These are phyloP conservation scores for Clarireedia sp. DNA, from an alignment of 2,329 filamentous ascomycete genomes.

Conservation along the genomic window DNA sequence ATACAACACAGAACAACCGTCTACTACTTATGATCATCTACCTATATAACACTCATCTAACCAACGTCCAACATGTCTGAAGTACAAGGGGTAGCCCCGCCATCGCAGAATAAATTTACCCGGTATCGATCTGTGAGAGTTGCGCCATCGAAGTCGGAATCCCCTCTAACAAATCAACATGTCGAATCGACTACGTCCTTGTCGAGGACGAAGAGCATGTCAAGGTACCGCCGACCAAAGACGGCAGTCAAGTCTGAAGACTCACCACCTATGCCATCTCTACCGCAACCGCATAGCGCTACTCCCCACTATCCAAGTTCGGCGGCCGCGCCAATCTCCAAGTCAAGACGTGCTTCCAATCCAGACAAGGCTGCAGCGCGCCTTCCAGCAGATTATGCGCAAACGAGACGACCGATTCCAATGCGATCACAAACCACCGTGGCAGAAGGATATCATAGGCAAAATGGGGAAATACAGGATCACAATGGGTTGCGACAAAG, in stretches of 20 bases:
- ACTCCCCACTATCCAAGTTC: background rate
- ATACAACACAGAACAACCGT: conserved; percentile 2
- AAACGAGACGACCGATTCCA: conserved; percentile 7
- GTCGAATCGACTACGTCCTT: conserved; percentile 6
- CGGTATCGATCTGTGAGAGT: conserved; percentile 51
- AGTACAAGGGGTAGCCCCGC: conserved; percentile 12
- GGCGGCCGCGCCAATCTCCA: background rate
- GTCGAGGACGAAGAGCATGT: conserved; percentile 30
- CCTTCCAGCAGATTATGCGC: conserved; percentile 4
- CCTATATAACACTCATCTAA: background rate
- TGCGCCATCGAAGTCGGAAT: conserved; percentile 22
- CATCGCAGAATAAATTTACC: conserved; percentile 39
- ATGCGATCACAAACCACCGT: conserved; percentile 4
- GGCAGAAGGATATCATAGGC: background rate
- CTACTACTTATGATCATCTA: conserved; percentile 5
- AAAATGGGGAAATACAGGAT: conserved; percentile 15
- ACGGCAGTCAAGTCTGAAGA: conserved; percentile 7
- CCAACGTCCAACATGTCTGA: conserved; percentile 15
- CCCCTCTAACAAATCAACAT: conserved; percentile 9
- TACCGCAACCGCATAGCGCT: conserved; percentile 8
- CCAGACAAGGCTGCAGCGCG: background rate
- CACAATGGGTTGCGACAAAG: conserved; percentile 12
- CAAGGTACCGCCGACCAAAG: conserved; percentile 30
- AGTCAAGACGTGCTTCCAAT: conserved; percentile 2
- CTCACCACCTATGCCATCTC: conserved; percentile 9